Conservation (phyloP, 2,329 filamentous ascomycete species). For the Monascus ruber region DNA sequence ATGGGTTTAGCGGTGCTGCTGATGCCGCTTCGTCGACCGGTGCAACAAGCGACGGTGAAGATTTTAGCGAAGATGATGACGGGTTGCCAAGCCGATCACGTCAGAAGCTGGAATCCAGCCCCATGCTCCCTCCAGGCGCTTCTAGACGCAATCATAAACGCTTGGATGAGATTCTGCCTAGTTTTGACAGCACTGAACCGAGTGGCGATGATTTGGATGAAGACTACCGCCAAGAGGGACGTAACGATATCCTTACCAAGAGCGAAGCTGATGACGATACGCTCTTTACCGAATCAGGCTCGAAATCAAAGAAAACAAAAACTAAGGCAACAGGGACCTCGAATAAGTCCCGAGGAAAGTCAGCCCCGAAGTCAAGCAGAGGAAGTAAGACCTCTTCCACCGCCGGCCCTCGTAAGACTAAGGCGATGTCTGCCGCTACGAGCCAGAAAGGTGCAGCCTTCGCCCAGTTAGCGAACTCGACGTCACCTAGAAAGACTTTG, state of each 20-base stretch:
- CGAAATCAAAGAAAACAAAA: conserved; percentile 44
- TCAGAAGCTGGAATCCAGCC: conserved; percentile 30
- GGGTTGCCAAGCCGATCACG: conserved; percentile 38
- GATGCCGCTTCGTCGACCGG: conserved; percentile 76
- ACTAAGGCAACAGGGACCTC: conserved; percentile 28
- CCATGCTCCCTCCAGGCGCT: conserved; percentile 32
- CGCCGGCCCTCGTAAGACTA: conserved; percentile 28
- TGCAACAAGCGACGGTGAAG: conserved; percentile 66
- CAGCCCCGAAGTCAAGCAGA: conserved; percentile 20
- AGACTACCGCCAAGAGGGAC: conserved; percentile 43
- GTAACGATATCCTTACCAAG: conserved; percentile 42
- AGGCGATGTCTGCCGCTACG: conserved; percentile 12
- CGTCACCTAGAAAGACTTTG: conserved; percentile 42
- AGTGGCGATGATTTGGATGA: conserved; percentile 52
- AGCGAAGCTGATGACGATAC: conserved; percentile 40
- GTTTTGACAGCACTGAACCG: conserved; percentile 46
- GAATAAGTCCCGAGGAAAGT: conserved; percentile 18
- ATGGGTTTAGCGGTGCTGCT: conserved; percentile 82
- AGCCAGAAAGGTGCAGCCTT: conserved; percentile 31
- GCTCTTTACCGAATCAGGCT: conserved; percentile 25
- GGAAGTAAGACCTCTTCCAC: conserved; percentile 22
- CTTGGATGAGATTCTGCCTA: conserved; percentile 43
- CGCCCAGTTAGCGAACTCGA: conserved; percentile 24
- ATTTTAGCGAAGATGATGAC: conserved; percentile 50
- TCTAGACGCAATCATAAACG: conserved; percentile 38